Percentiles rank a stretch among this genome's conserved stretches.
Evolutionary conservation across 2,329 filamentous ascomycete genomes (phyloP).

Genomic region (Colletotrichum theobromicola): DNA sequence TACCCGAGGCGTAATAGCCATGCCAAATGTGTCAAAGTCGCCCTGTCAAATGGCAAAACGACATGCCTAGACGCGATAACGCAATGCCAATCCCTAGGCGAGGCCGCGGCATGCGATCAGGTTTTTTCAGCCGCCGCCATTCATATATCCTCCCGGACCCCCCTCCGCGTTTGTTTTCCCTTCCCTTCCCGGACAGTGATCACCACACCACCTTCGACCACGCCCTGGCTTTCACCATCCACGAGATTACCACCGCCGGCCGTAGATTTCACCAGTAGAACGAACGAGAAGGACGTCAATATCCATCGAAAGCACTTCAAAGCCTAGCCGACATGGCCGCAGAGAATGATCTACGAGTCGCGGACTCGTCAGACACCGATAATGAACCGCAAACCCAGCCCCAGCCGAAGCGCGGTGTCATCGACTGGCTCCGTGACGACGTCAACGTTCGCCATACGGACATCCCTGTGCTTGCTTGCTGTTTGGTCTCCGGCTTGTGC

Average conservation of each 20-base stretch:
- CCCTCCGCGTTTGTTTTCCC: background rate
- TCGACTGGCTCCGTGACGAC: slow-evolving; percentile 21
- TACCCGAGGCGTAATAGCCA: slow-evolving; percentile 13
- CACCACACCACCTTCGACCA: background rate
- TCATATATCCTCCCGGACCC: background rate
- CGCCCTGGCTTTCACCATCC: background rate
- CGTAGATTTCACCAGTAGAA: background rate
- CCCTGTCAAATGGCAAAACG: slow-evolving; percentile 4
- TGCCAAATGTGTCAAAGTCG: background rate
- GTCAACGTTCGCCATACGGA: slow-evolving; percentile 29
- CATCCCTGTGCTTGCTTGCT: slow-evolving; percentile 43
- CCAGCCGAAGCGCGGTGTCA: background rate
- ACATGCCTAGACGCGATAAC: slow-evolving; percentile 15
- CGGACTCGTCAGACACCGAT: slow-evolving; percentile 13
- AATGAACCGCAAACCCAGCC: background rate
- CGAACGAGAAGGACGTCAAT: background rate
- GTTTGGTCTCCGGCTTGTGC: slow-evolving; percentile 42
- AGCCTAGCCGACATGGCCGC: background rate
- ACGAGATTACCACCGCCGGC: background rate
- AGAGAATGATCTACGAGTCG: slow-evolving; percentile 8
- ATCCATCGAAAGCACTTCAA: background rate
- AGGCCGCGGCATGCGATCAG: background rate
- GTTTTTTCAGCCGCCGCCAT: background rate
- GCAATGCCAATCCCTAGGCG: slow-evolving; percentile 9
- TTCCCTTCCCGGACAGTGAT: background rate